phyloP scores from a whole-genome alignment of 2,329 filamentous ascomycete genomes.

The Dactylella cylindrospora region DNA sequence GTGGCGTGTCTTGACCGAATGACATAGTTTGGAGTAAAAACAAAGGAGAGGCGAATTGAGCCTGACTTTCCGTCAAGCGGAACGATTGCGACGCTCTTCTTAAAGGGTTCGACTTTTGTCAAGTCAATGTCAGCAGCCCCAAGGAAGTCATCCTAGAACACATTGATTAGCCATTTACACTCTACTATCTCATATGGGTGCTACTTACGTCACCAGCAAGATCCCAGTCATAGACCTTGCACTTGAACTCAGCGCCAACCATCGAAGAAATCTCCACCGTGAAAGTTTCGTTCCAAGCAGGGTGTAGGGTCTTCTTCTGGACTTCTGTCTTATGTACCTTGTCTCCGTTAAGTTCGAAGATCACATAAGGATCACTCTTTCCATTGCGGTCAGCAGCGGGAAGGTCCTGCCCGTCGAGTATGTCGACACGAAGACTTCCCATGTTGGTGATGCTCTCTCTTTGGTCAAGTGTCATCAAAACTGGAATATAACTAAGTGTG shows the following conservation, averaged over 20 bases:
- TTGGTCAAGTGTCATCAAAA: slow-evolving; percentile 90
- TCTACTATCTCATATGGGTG: background rate
- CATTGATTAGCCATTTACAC: background rate
- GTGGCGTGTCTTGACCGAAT: slow-evolving; percentile 83
- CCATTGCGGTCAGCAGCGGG: slow-evolving; percentile 93
- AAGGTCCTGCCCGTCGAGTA: slow-evolving; percentile 82
- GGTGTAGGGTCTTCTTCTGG: slow-evolving; percentile 94
- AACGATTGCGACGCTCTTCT: slow-evolving; percentile 71
- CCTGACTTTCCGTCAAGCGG: slow-evolving; percentile 66
- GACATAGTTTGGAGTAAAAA: slow-evolving; percentile 93
- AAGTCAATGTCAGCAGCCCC: slow-evolving; percentile 76
- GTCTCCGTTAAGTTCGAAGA: slow-evolving; percentile 85
- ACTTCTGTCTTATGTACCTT: slow-evolving; percentile 93
- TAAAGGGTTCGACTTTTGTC: slow-evolving; percentile 79
- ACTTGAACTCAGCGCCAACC: slow-evolving; percentile 77
- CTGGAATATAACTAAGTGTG: slow-evolving; percentile 89
- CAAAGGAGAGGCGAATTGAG: slow-evolving; percentile 73
- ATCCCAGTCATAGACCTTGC: slow-evolving; percentile 91
- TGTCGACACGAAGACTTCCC: slow-evolving; percentile 89
- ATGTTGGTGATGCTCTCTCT: slow-evolving; percentile 99
- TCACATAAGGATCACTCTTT: slow-evolving; percentile 95
- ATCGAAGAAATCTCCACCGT: slow-evolving; percentile 79
- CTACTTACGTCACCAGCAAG: slow-evolving; percentile 72
- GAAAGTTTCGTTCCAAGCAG: slow-evolving; percentile 95
- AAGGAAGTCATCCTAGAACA: slow-evolving; percentile 70